Conservation (phyloP, 768 basidiomycete species). For the Termitomyces sp. region DNA sequence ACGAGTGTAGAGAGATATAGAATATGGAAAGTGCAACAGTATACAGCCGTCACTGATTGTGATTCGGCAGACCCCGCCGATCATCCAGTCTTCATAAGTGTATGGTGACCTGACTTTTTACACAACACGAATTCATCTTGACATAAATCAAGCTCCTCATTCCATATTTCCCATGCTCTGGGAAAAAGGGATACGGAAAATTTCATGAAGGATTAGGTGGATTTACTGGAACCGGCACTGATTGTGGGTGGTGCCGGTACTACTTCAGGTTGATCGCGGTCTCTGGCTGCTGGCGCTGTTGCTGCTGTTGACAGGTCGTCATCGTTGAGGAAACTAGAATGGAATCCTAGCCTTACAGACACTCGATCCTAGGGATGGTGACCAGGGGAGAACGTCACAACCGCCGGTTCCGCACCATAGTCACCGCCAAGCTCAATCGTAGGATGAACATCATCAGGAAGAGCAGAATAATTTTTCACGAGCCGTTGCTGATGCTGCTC, state of each 20-base stretch:
- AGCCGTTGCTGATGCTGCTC: conserved; percentile 43
- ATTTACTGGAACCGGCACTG: background rate
- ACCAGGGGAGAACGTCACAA: conserved; percentile 20
- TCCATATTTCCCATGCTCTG: background rate
- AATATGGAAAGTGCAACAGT: too few relatives aligned
- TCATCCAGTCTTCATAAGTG: background rate
- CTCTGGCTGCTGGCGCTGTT: conserved; percentile 24
- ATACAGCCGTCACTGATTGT: background rate
- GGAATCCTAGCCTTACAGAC: conserved; percentile 48
- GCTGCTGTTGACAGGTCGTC: conserved; percentile 45
- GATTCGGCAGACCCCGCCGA: conserved; percentile 4
- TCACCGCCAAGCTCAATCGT: conserved; percentile 59
- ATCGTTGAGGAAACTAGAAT: conserved; percentile 81
- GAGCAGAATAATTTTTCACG: conserved; percentile 46
- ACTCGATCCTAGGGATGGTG: conserved; percentile 30
- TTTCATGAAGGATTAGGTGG: background rate
- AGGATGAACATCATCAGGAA: conserved; percentile 61
- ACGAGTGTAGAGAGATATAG: conserved; percentile 8
- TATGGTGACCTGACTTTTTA: too few relatives aligned
- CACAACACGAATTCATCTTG: background rate
- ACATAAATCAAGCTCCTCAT: background rate
- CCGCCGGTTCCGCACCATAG: conserved; percentile 9
- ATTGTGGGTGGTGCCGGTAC: background rate
- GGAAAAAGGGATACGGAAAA: background rate
- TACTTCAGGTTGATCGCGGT: conserved; percentile 50